These are phyloP conservation scores for Zopfia rhizophila DNA, from an alignment of 2,329 filamentous ascomycete genomes.

Conservation along the genomic window DNA sequence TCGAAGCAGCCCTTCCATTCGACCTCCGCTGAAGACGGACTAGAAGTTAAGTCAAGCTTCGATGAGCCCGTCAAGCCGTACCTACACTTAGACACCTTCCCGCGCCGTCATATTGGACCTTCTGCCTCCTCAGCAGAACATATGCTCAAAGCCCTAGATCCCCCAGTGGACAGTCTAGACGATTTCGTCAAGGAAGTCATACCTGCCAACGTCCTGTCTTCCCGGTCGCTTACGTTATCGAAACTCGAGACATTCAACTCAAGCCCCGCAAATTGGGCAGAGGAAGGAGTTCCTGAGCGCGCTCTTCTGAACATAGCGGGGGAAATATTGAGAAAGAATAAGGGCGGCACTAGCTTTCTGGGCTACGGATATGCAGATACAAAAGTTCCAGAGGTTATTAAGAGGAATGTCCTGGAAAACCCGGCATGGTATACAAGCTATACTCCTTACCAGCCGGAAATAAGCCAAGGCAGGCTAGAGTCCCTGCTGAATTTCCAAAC, in stretches of 20 bases:
- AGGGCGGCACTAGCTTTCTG: slow-evolving; percentile 75
- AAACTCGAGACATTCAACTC: too few relatives aligned
- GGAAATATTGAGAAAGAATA: slow-evolving; percentile 69
- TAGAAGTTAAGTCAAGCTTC: slow-evolving; percentile 38
- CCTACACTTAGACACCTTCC: slow-evolving; percentile 71
- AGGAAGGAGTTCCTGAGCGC: slow-evolving; percentile 63
- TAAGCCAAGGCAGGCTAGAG: slow-evolving; percentile 93
- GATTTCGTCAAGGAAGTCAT: slow-evolving; percentile 87
- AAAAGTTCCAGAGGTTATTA: slow-evolving; percentile 88
- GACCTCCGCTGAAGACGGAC: slow-evolving; percentile 41
- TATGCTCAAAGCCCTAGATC: slow-evolving; percentile 84
- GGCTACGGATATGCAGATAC: slow-evolving; percentile 90
- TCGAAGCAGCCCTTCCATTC: slow-evolving; percentile 36
- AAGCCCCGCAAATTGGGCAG: slow-evolving; percentile 55
- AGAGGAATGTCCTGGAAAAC: slow-evolving; percentile 90
- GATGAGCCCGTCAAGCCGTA: slow-evolving; percentile 41
- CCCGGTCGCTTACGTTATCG: slow-evolving; percentile 71
- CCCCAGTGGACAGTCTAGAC: slow-evolving; percentile 77
- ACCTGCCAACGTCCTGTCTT: slow-evolving; percentile 79
- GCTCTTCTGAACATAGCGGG: slow-evolving; percentile 65
- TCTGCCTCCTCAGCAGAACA: slow-evolving; percentile 73
- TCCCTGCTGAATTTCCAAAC: slow-evolving; percentile 97
- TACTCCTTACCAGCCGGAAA: slow-evolving; percentile 96
- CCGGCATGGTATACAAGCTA: slow-evolving; percentile 99
- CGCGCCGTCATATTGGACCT: slow-evolving; percentile 87